Base-by-base conservation (phyloP, 306 rosid species). In the Cucurbita moschata region DNA sequence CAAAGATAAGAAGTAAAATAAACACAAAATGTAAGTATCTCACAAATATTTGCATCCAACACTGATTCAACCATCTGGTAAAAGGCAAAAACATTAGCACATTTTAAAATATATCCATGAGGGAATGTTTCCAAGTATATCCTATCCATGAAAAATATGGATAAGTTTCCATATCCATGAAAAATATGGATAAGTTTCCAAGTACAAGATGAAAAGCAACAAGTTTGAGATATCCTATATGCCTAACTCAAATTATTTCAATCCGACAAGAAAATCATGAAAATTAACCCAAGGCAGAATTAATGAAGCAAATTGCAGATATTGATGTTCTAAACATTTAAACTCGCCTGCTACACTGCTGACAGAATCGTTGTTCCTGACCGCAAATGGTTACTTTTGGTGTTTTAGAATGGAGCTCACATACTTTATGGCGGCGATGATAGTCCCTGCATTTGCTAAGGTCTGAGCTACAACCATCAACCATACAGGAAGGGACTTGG, bases 341-440 rank as follows among this genome's bases (percentile, higher is more conserved):
- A 74, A 30, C 54, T 5, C 78, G 88, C 97, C 97, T 88, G 92
- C 96, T 89, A 84, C 97, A 89, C 82, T 92, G 97, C 85, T 92
- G 97, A 84, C 97, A 92, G 84, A 92, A 92, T 35, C 97, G 78
- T 76, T 86, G 92, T 55, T 92, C 90, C 66, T 82, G 88, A 8
- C 89, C 96, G 55, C 76, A 80, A 49, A 92, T 86, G 18, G 81
- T 67, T 72, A 92, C 97, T 75, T 80, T 83, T 5, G 96, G 87
- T 49, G 95, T 86, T 79, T 92, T 92, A 13, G 96, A 89, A 62
- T 92, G 97, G 77, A 76, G 79, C 63, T 92, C 97, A 15, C 97
- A 92, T 14, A 89, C 96, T 76, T 90, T 85, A 37, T 92, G 97
- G 7, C 95, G 90, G 38, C 88, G 79, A 66, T 92, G 92, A 72